These are phyloP conservation scores for Diatrype stigma DNA, from an alignment of 2,329 filamentous ascomycete genomes.

Conservation along the genomic window DNA sequence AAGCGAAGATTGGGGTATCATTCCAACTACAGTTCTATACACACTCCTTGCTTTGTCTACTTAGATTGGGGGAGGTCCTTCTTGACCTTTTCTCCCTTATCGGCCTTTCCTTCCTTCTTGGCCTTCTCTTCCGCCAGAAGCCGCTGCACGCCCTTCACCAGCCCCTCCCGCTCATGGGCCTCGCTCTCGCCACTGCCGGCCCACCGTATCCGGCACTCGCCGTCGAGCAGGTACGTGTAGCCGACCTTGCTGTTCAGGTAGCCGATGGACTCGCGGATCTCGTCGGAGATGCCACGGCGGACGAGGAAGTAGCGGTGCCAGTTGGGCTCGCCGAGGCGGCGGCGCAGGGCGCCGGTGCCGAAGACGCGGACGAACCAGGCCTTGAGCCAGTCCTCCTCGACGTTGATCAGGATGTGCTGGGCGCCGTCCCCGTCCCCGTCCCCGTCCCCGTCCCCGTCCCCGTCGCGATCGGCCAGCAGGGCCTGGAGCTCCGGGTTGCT, in stretches of 20 bases:
- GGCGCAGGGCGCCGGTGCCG: slow-evolving; percentile 48
- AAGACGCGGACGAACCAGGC: slow-evolving; percentile 56
- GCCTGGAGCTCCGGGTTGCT: slow-evolving; percentile 67
- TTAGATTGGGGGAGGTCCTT: too few relatives aligned
- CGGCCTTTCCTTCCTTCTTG: too few relatives aligned
- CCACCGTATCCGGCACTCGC: slow-evolving; percentile 87
- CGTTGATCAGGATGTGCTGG: slow-evolving; percentile 82
- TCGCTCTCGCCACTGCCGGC: slow-evolving; percentile 73
- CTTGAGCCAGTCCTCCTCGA: slow-evolving; percentile 75
- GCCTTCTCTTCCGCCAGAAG: slow-evolving; percentile 53
- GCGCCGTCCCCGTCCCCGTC: slow-evolving; percentile 31
- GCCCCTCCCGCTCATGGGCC: slow-evolving; percentile 60
- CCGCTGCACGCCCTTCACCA: slow-evolving; percentile 61
- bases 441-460: slow-evolving; percentile 23
- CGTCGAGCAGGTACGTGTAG: slow-evolving; percentile 88
- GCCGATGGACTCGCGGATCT: slow-evolving; percentile 60
- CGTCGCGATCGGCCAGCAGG: slow-evolving; percentile 50
- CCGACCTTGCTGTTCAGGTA: slow-evolving; percentile 87
- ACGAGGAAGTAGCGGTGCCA: slow-evolving; percentile 62
- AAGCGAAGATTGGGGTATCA: slow-evolving; percentile 14
- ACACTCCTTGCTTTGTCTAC: slow-evolving; percentile 21
- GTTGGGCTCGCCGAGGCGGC: slow-evolving; percentile 44
- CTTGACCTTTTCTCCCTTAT: too few relatives aligned
- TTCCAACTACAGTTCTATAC: slow-evolving; percentile 9
- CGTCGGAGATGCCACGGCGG: slow-evolving; percentile 52